Evolutionary conservation across 1,139 yeast species (phyloP).

Genomic region (Nakaseomyces nivariensis): DNA sequence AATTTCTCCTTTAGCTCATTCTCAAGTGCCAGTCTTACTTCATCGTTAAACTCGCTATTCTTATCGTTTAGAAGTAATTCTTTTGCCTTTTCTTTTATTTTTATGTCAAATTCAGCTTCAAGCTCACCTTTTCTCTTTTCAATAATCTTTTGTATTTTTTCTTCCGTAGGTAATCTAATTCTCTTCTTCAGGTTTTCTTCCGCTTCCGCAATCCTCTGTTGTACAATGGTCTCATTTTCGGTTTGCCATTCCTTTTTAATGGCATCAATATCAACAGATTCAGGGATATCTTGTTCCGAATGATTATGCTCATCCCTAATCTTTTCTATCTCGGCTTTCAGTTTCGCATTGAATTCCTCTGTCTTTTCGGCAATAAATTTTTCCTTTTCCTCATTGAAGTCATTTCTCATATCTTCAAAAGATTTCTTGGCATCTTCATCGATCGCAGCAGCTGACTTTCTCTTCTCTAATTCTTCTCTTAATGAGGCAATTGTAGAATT

Average conservation of each 20-base stretch:
- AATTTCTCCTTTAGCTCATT: conserved; percentile 13
- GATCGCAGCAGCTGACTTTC: background rate
- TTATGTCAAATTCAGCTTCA: conserved; percentile 18
- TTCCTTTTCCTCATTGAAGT: conserved; percentile 19
- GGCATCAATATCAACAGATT: conserved; percentile 8
- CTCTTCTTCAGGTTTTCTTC: conserved; percentile 23
- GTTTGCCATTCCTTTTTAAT: conserved; percentile 19
- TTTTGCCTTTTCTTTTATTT: conserved; percentile 2
- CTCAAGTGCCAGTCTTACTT: conserved; percentile 7
- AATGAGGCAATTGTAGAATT: conserved; percentile 4
- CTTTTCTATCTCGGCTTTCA: conserved; percentile 5
- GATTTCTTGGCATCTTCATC: conserved; percentile 11
- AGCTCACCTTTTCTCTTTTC: conserved; percentile 18
- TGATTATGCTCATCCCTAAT: conserved; percentile 10
- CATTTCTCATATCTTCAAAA: conserved; percentile 20
- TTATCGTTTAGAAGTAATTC: background rate
- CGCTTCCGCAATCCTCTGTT: conserved; percentile 17
- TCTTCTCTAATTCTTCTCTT: conserved; percentile 3
- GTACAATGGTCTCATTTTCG: conserved; percentile 20
- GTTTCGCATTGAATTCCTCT: conserved; percentile 17
- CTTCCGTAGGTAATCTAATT: conserved; percentile 22
- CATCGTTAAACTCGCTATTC: conserved; percentile 11
- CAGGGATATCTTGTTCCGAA: conserved; percentile 14
- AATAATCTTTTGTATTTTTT: conserved; percentile 18
- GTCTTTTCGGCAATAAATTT: conserved; percentile 12